Base-by-base conservation (phyloP, 139 green algal genomes). In the Chlamydomonas incerta region DNA sequence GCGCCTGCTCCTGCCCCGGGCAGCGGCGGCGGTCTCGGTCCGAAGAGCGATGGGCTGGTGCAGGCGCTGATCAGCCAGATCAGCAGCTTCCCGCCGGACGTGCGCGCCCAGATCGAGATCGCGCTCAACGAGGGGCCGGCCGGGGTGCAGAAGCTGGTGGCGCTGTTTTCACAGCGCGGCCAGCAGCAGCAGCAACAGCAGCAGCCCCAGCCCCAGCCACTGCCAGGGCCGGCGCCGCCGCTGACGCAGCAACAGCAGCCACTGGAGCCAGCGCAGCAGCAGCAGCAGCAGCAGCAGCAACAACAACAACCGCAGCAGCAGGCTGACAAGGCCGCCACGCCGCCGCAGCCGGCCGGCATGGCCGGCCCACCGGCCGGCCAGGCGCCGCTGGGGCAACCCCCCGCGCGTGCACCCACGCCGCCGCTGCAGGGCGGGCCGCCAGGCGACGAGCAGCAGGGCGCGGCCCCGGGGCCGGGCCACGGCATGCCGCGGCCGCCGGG, bases 151-250 rank as follows among this genome's bases (percentile, higher is more conserved):
- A 58, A 60, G 23, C 66, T 85, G 21, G 18, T 85, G 14, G 66
- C 13, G n/a, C 26, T 85, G 41, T 57, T 80, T 14, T 18, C 76
- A 33, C 52, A 79, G 55, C 68, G 47, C 24, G 2, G 14, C 20
- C 31, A 55, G 34, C 23, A 58, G 80, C 80, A 76, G 26, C 66
- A 76, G n/a, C 66, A 69, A 31, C 80, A 85, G 66, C 79, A 68
- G 31, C 77, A 60, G 77, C 63, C 29, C 20, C 26, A 37, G 11
- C 52, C n/a, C 46, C 77, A 63, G 77, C 77, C 33, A 13, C 60
- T n/a, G 62, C 60, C n/a, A n/a, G n/a, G 17, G 35, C 55, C 9
- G n/a, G 31, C 31, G 57, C 55, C 70, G 74, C 74, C 72, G 35
- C 58, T 60, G 23, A 58, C 60, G 37, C 58, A 72, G 33, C 74